Evolutionary conservation across 1,139 yeast genomes (phyloP).

Genomic region (Debaryomyces robertsiae): DNA sequence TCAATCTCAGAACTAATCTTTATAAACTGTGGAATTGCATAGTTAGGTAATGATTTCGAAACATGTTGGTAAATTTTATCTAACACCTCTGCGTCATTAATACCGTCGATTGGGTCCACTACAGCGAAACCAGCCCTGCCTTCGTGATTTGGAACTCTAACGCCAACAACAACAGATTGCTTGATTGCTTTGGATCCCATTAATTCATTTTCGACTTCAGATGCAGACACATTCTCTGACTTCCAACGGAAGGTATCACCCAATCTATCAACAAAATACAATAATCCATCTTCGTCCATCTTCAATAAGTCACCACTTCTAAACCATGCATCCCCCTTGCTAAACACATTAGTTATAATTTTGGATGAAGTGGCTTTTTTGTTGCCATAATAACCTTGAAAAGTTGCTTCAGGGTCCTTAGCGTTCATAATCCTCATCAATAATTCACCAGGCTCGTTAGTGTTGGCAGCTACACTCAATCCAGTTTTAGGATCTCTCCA

Average conservation of each 20-base stretch:
- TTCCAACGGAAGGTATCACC: slow-evolving; percentile 99
- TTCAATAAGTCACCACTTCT: slow-evolving; percentile 84
- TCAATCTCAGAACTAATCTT: slow-evolving; percentile 65
- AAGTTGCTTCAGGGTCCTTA: slow-evolving; percentile 63
- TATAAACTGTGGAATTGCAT: slow-evolving; percentile 84
- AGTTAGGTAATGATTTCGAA: slow-evolving; percentile 64
- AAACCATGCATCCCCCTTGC: slow-evolving; percentile 89
- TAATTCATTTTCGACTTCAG: slow-evolving; percentile 82
- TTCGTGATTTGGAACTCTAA: slow-evolving; percentile 82
- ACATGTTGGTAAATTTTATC: slow-evolving; percentile 39
- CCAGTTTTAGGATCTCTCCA: slow-evolving; percentile 75
- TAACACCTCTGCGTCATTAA: slow-evolving; percentile 32
- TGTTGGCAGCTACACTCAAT: slow-evolving; percentile 38
- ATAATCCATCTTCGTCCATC: slow-evolving; percentile 66
- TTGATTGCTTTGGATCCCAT: slow-evolving; percentile 57
- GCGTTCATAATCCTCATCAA: slow-evolving; percentile 74
- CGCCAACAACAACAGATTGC: slow-evolving; percentile 88
- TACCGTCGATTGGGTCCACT: slow-evolving; percentile 52
- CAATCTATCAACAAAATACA: slow-evolving; percentile 86
- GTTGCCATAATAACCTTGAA: slow-evolving; percentile 90
- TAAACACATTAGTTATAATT: slow-evolving; percentile 70
- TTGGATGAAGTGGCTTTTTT: slow-evolving; percentile 77
- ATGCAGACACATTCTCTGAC: slow-evolving; percentile 91
- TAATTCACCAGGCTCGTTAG: slow-evolving; percentile 83
- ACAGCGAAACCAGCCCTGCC: slow-evolving; percentile 95